phyloP scores from a whole-genome alignment of 2,329 filamentous ascomycete genomes.

The Aquanectria penicillioides region DNA sequence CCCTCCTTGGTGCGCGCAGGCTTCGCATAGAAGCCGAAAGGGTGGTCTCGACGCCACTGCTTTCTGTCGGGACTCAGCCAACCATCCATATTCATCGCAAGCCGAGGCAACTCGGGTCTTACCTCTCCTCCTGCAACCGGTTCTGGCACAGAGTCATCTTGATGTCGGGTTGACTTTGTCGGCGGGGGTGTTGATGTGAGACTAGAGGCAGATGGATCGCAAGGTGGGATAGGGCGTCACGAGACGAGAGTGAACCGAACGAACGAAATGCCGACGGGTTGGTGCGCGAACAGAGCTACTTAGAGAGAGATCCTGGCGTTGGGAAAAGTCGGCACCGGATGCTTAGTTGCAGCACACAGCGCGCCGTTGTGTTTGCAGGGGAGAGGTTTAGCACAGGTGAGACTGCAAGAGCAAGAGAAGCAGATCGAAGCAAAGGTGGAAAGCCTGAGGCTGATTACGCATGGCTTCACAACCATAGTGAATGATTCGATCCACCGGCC shows the following conservation, averaged over 20 bases:
- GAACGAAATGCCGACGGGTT: constrained; percentile 13
- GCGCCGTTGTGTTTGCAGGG: constrained; percentile 6
- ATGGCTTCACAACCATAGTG: constrained; percentile 35
- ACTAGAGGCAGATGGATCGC: constrained; percentile 11
- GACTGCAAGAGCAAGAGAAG: constrained; percentile 13
- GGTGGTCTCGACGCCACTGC: constrained; percentile 96
- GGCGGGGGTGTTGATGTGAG: background rate
- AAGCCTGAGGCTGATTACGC: constrained; percentile 30
- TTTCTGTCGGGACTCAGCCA: constrained; percentile 67
- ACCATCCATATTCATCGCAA: background rate
- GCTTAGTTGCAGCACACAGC: constrained; percentile 3
- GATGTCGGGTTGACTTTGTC: constrained; percentile 4
- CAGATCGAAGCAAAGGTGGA: constrained; percentile 24
- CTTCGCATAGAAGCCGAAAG: constrained; percentile 96
- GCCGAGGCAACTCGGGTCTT: constrained; percentile 43
- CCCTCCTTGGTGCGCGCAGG: constrained; percentile 83
- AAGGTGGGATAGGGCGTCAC: constrained; percentile 20
- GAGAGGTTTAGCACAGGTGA: background rate
- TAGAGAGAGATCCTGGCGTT: background rate
- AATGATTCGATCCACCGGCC: constrained; percentile 40
- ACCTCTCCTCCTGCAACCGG: constrained; percentile 89
- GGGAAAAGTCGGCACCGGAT: background rate
- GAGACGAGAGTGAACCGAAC: constrained; percentile 16
- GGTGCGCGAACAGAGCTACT: constrained; percentile 6
- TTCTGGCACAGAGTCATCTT: constrained; percentile 89